Conservation (phyloP, 75 land plant genomes). For the Picea sitchensis region DNA sequence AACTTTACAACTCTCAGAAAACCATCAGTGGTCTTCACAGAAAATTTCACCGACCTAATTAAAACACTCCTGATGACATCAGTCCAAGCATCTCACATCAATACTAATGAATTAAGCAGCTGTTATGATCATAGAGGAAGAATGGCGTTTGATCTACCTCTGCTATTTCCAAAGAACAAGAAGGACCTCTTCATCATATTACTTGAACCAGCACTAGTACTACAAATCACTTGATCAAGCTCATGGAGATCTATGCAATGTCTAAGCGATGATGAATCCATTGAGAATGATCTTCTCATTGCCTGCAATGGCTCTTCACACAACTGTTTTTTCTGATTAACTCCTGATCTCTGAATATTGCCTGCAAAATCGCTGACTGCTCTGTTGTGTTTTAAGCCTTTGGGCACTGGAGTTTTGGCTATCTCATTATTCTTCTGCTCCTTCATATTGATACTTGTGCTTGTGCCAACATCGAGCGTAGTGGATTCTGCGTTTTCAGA, state of each 20-base stretch:
- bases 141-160: neutral
- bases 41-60: neutral
- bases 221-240: neutral
- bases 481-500: neutral
- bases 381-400: neutral
- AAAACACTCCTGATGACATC: neutral
- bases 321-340: neutral
- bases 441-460: neutral
- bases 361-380: neutral
- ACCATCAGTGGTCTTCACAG: neutral
- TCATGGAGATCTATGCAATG: neutral
- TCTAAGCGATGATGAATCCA: conserved; percentile 5
- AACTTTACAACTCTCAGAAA: neutral
- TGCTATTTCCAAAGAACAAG: conserved; percentile 2
- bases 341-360: neutral
- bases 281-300: conserved; percentile 12
- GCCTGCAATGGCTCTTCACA: neutral
- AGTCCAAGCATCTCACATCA: neutral
- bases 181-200: neutral
- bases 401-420: neutral
- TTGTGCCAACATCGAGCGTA: neutral
- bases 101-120: neutral
- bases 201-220: neutral
- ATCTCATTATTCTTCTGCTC: neutral
- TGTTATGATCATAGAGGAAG: conserved; percentile 3